Conservation (phyloP, 1,284 basidiomycete species). For the Tranzscheliella williamsii region DNA sequence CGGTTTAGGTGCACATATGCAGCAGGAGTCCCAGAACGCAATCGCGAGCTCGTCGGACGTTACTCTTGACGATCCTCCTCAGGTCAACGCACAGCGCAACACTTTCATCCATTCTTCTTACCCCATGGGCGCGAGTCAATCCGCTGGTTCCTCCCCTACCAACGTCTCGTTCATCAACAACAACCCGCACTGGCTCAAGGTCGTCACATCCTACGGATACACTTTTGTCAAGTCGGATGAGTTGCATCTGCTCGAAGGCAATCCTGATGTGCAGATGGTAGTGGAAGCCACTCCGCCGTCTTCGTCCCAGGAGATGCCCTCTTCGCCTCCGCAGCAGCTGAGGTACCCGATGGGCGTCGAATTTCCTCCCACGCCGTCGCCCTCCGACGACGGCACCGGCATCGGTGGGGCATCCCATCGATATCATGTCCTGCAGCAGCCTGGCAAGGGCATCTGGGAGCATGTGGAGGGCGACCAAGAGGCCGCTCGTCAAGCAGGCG, state of each 20-base stretch:
- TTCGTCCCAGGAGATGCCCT: constrained; percentile 22
- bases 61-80: constrained; percentile 26
- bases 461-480: constrained; percentile 31
- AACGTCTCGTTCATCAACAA: constrained; percentile 1
- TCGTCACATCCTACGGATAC: constrained; percentile 40
- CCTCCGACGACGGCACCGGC: constrained; percentile 28
- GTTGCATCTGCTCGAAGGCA: constrained; percentile 29
- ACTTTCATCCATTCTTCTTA: constrained; percentile 30
- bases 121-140: constrained; percentile 18
- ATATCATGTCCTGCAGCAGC: constrained; percentile 17
- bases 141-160: background rate
- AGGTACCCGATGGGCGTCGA: constrained; percentile 29
- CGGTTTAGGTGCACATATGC: constrained; percentile 5
- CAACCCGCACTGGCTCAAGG: constrained; percentile 39
- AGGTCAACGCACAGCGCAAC: constrained; percentile 12
- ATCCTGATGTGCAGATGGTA: constrained; percentile 38
- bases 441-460: constrained; percentile 21
- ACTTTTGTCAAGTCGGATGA: constrained; percentile 38
- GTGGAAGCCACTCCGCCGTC: constrained; percentile 13
- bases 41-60: constrained; percentile 35
- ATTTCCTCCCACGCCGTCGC: constrained; percentile 34
- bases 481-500: constrained; percentile 6
- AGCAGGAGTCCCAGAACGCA: constrained; percentile 7
- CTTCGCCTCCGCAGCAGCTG: constrained; percentile 26
- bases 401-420: background rate